Evolutionary conservation across 2,329 filamentous ascomycete genomes (phyloP).

Genomic region (Polychaeton citri): DNA sequence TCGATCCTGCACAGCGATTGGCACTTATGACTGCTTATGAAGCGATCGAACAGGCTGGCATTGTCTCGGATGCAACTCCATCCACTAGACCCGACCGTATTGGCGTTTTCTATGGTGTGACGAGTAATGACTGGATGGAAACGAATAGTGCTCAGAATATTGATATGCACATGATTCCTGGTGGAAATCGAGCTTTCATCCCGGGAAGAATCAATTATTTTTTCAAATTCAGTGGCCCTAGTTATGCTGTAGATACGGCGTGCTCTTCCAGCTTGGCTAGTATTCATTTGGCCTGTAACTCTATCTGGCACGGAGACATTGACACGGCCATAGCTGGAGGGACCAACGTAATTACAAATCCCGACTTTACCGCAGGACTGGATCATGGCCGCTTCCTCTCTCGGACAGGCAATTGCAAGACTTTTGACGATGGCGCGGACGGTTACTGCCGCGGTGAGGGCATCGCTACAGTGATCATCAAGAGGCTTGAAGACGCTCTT

Average conservation of each 20-base stretch:
- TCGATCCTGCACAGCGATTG: conserved; percentile 12
- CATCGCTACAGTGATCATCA: conserved; percentile 18
- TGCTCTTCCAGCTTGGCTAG: conserved; percentile 10
- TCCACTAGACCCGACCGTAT: conserved; percentile 11
- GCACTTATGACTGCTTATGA: conserved; percentile 15
- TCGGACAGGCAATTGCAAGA: conserved; percentile 13
- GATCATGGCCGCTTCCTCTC: conserved; percentile 8
- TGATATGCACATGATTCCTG: conserved; percentile 12
- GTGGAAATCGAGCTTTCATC: conserved; percentile 15
- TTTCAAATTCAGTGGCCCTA: conserved; percentile 7
- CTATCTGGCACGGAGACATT: conserved; percentile 8
- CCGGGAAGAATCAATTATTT: conserved; percentile 7
- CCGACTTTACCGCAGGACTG: conserved; percentile 7
- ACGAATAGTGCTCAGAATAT: conserved; percentile 7
- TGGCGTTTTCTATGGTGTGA: conserved; percentile 21
- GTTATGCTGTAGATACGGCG: conserved; percentile 10
- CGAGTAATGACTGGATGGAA: conserved; percentile 21
- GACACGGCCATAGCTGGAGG: conserved; percentile 9
- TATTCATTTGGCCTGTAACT: conserved; percentile 10
- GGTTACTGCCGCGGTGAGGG: conserved; percentile 25
- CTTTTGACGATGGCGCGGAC: conserved; percentile 20
- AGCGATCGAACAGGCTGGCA: conserved; percentile 8
- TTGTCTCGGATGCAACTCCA: not conserved
- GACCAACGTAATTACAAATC: conserved; percentile 6
- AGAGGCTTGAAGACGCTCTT: conserved; percentile 21